phyloP scores from a whole-genome alignment of 345 rosid species.

The Psidium guajava region DNA sequence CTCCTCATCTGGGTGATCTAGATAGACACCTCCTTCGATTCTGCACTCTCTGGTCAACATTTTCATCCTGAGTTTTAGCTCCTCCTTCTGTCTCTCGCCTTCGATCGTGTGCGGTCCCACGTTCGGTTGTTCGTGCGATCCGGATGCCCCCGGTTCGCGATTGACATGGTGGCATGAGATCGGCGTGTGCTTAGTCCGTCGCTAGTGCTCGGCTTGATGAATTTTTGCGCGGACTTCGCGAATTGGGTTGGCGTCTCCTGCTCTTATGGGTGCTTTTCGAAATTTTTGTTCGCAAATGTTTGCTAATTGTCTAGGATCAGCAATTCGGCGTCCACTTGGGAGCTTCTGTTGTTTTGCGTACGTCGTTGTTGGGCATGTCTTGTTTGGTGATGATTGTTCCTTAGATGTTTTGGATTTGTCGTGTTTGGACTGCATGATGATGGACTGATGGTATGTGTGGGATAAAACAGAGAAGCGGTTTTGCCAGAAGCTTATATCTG shows the following conservation, averaged over 20 bases:
- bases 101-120: neutral
- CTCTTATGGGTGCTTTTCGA: neutral
- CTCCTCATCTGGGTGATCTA: neutral
- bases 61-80: neutral
- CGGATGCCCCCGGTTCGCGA: neutral
- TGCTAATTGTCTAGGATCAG: neutral
- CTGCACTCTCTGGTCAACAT: neutral
- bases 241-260: neutral
- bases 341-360: neutral
- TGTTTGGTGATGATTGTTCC: neutral
- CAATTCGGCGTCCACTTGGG: neutral
- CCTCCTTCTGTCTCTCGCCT: neutral
- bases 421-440: neutral
- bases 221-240: neutral
- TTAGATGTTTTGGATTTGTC: neutral
- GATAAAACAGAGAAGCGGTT: neutral
- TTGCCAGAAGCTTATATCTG: neutral
- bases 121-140: neutral
- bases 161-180: neutral
- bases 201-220: neutral
- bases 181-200: neutral
- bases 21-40: neutral
- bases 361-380: neutral
- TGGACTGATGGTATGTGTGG: neutral
- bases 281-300: neutral